Evolutionary conservation across 768 basidiomycete genomes (phyloP).

Genomic region (Kwoniella europaea): DNA sequence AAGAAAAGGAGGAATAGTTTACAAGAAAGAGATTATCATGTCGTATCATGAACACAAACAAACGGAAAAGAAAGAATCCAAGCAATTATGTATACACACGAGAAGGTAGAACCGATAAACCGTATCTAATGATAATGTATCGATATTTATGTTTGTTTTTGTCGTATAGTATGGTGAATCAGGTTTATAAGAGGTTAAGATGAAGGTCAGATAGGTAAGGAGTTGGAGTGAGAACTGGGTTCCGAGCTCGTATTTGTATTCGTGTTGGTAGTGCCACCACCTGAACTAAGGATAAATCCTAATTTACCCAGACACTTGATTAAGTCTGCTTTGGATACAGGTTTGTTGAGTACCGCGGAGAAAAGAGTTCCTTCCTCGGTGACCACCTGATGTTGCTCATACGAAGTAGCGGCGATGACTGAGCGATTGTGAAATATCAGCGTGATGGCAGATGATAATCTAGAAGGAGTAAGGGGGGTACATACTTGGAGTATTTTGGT

Average conservation of each 20-base stretch:
- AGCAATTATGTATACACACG: not conserved
- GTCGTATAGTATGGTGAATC: too few species aligned
- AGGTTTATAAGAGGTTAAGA: not conserved
- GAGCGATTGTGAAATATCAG: not conserved
- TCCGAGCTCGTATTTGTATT: not conserved
- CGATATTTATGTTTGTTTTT: too few species aligned
- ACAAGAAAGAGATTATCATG: not conserved
- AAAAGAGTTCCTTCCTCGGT: constrained; percentile 57
- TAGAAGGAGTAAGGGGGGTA: not conserved
- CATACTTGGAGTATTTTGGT: constrained; percentile 79
- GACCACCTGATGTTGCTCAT: constrained; percentile 51
- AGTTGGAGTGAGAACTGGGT: constrained; percentile 8
- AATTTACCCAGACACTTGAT: constrained; percentile 78
- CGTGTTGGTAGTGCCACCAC: not conserved
- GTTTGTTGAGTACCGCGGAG: constrained; percentile 73
- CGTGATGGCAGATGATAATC: not conserved
- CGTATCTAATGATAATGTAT: too few species aligned
- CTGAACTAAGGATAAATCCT: constrained; percentile 65
- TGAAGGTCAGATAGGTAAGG: constrained; percentile 3
- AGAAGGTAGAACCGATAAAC: not conserved
- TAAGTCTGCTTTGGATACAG: constrained; percentile 84
- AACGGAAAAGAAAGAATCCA: not conserved
- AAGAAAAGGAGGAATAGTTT: constrained; percentile 1
- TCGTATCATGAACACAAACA: not conserved
- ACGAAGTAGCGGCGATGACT: constrained; percentile 58